Evolutionary conservation across 2,329 filamentous ascomycete species (phyloP), one percentile per base, ranked within the genome.

Genomic region (Ampelomyces quisqualis): DNA sequence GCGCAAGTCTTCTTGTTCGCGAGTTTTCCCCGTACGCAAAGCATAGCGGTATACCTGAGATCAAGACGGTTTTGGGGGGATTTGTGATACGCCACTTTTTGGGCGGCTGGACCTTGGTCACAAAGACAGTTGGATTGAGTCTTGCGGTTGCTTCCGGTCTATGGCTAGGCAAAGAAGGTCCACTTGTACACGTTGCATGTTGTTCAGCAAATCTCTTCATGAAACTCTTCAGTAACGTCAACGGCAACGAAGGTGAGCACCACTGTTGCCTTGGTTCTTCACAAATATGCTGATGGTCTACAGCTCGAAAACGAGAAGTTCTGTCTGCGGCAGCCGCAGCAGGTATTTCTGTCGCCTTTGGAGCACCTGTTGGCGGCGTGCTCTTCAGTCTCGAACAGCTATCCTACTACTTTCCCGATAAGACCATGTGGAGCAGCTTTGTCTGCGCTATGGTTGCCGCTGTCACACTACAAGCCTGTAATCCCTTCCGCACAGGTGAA

Each of bases 351-450:
- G 90, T 96, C 19, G 90, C 90, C 30, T 96, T 96, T 66, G 90
- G 90, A 20, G 88, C 90, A 5, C 90, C 90, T 7, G 95, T 97
- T 40, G 93, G 91, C 8, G 91, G 91, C 32, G 91, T 97, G 15
- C 73, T 97, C 14, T 97, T 97, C 74, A 94, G 88, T 69, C 79
- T 97, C n/a, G 91, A 87, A 80, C 89, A 95, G 78, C 75, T 97
- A 2, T 95, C 90, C 1, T 97, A 96, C 67, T 97, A 96, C 69
- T 97, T 97, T 57, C 91, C 93, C 0, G 91, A 97, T 70, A 97
- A 97, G 70, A 97, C 93, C 7, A 97, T 98, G 93, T 98, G 93
- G 93, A 93, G 96, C 67, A 95, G 90, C 60, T 98, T 98, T 62
- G 93, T 98, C 27, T 97, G 93, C 60, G 93, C 93, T 64, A 97